A percentile compares a stretch with the other conserved stretches of the same genome.
Evolutionary conservation across 495 filamentous ascomycete species (phyloP).

Genomic region (Penicillium lagena): DNA sequence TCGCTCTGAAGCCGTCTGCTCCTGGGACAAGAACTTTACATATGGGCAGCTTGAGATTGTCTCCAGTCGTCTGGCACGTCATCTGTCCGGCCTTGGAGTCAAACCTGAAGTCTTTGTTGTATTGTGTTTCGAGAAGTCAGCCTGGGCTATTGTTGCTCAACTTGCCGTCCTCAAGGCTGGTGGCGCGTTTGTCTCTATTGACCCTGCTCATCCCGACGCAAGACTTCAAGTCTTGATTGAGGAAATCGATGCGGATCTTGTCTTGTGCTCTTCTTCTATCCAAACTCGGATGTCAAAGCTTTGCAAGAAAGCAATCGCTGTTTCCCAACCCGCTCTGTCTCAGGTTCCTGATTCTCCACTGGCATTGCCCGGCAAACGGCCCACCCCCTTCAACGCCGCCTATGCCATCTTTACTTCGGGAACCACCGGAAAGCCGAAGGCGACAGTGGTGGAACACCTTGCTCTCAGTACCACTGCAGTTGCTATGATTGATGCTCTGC

Average conservation of each 20-base stretch:
- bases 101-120: constrained; percentile 40
- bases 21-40: constrained; percentile 45
- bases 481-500: constrained; percentile 28
- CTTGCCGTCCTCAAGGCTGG: constrained; percentile 54
- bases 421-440: constrained; percentile 46
- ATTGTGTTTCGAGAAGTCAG: constrained; percentile 52
- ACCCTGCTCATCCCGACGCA: constrained; percentile 48
- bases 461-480: constrained; percentile 26
- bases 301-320: constrained; percentile 20
- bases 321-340: constrained; percentile 21
- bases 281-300: constrained; percentile 25
- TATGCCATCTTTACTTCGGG: constrained; percentile 48
- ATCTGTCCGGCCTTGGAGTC: constrained; percentile 37
- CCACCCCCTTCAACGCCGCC: constrained; percentile 25
- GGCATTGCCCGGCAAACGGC: constrained; percentile 5
- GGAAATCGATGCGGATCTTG: constrained; percentile 31
- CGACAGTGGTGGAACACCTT: constrained; percentile 38
- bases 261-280: constrained; percentile 31
- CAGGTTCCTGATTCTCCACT: constrained; percentile 20
- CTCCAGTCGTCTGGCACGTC: constrained; percentile 26
- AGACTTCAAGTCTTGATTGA: constrained; percentile 49
- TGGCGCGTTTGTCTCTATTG: constrained; percentile 51
- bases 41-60: constrained; percentile 37
- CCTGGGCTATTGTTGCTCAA: constrained; percentile 46
- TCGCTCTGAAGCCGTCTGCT: constrained; percentile 30